Percentiles rank a stretch among this genome's conserved stretches.
Conservation (phyloP, 257 asterid genomes). For the Nemophila menziesii region DNA sequence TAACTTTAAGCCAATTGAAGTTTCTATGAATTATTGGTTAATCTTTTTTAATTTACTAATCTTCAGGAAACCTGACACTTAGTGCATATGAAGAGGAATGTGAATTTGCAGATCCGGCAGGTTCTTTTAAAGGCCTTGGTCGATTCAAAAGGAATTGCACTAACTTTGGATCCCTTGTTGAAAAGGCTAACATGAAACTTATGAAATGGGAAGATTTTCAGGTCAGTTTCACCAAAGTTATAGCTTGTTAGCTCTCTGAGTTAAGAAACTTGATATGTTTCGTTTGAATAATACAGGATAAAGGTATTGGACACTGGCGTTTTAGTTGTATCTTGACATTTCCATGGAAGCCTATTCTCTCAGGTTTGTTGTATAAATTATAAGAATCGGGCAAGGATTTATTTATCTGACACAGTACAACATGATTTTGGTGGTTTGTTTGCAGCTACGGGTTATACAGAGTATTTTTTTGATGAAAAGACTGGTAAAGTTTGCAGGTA, state of each 20-base stretch:
- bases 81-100: conserved; percentile 84
- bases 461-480: conserved; percentile 61
- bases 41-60: background rate
- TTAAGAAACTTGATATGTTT: background rate
- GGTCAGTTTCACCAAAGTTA: conserved; percentile 26
- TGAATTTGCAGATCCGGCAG: conserved; percentile 98
- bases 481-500: conserved; percentile 85
- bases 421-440: background rate
- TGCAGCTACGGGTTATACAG: conserved; percentile 96
- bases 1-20: too few relatives aligned
- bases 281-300: conserved; percentile 45
- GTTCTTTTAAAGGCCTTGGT: conserved; percentile 66
- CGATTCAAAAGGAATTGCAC: conserved; percentile 88
- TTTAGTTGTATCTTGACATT: conserved; percentile 76
- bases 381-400: background rate
- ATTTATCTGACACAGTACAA: background rate
- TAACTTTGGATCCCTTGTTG: conserved; percentile 80
- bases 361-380: conserved; percentile 31
- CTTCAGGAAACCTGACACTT: conserved; percentile 58
- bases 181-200: conserved; percentile 68
- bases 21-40: too few relatives aligned
- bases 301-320: conserved; percentile 92
- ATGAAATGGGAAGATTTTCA: conserved; percentile 91
- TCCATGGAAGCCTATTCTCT: conserved; percentile 96
- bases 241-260: background rate